Percentiles rank a stretch among this genome's conserved stretches.
phyloP scores from a whole-genome alignment of 2,329 filamentous ascomycete genomes.

The Paradendryphiella salina region DNA sequence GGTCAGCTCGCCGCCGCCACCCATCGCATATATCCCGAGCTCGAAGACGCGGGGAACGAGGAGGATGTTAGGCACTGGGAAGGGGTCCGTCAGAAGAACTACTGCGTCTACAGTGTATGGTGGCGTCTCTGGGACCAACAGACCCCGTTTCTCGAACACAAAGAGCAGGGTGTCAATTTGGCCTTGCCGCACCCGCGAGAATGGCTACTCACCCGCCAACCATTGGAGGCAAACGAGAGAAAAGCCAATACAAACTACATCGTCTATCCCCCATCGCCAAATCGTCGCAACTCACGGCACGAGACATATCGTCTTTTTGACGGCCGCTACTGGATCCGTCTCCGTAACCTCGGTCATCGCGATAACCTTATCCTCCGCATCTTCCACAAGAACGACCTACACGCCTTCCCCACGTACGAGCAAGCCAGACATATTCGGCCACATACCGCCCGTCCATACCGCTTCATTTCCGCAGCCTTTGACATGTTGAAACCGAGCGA shows the following conservation, averaged over 20 bases:
- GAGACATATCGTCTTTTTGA: conserved; percentile 56
- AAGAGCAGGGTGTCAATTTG: conserved; percentile 3
- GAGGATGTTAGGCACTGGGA: neutral
- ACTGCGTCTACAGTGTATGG: conserved; percentile 29
- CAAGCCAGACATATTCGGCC: neutral
- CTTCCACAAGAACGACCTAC: conserved; percentile 25
- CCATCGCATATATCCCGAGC: conserved; percentile 48
- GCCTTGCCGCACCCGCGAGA: conserved; percentile 17
- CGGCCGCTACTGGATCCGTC: conserved; percentile 59
- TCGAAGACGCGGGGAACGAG: conserved; percentile 11
- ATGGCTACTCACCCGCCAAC: conserved; percentile 37
- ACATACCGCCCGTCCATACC: conserved; percentile 4
- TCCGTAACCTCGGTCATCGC: conserved; percentile 43
- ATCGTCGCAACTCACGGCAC: neutral
- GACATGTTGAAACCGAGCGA: conserved; percentile 24
- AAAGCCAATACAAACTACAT: neutral
- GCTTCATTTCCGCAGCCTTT: conserved; percentile 20
- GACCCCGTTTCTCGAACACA: conserved; percentile 18
- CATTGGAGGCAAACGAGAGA: conserved; percentile 12
- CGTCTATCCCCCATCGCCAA: conserved; percentile 16
- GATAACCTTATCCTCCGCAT: conserved; percentile 47
- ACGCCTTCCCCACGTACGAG: conserved; percentile 5
- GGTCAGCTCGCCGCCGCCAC: conserved; percentile 50
- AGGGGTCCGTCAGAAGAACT: conserved; percentile 14
- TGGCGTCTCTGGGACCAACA: conserved; percentile 27